These are phyloP conservation scores for Graphiopsis chlorocephala DNA, from an alignment of 2,329 filamentous ascomycete genomes.

Conservation along the genomic window DNA sequence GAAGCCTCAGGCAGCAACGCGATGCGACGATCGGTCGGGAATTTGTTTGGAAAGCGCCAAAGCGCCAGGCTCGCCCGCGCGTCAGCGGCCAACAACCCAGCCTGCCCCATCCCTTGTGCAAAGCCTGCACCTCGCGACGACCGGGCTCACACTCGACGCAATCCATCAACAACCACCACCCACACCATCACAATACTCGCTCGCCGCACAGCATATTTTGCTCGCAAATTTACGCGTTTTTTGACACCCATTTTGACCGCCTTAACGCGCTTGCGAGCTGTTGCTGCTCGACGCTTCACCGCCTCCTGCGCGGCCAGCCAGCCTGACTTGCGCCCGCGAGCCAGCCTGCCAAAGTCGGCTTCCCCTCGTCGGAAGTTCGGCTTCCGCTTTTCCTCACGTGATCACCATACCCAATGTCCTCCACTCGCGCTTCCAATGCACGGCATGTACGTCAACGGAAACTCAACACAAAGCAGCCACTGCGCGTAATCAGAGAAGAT, in stretches of 20 bases:
- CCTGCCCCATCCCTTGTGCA: background rate
- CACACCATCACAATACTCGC: conserved; percentile 16
- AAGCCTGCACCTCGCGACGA: background rate
- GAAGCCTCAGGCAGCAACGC: background rate
- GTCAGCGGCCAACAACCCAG: background rate
- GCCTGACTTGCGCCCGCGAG: background rate
- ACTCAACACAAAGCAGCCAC: conserved; percentile 83
- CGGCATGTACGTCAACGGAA: conserved; percentile 72
- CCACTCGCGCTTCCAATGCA: conserved; percentile 13
- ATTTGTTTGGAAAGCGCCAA: background rate
- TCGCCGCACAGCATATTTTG: background rate
- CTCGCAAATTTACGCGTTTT: conserved; percentile 11
- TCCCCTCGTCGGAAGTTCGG: background rate
- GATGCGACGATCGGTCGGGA: background rate
- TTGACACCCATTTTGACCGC: conserved; percentile 22
- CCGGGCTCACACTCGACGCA: background rate
- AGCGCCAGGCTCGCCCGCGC: background rate
- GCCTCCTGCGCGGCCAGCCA: background rate
- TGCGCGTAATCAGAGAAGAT: conserved; percentile 83
- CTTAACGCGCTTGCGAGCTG: conserved; percentile 16
- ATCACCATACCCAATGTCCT: conserved; percentile 9
- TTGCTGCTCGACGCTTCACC: conserved; percentile 19
- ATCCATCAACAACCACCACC: conserved; percentile 18
- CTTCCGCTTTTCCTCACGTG: conserved; percentile 1
- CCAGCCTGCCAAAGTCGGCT: background rate